phyloP scores from a whole-genome alignment of 148 eudicot species.

The Camellia japonica region DNA sequence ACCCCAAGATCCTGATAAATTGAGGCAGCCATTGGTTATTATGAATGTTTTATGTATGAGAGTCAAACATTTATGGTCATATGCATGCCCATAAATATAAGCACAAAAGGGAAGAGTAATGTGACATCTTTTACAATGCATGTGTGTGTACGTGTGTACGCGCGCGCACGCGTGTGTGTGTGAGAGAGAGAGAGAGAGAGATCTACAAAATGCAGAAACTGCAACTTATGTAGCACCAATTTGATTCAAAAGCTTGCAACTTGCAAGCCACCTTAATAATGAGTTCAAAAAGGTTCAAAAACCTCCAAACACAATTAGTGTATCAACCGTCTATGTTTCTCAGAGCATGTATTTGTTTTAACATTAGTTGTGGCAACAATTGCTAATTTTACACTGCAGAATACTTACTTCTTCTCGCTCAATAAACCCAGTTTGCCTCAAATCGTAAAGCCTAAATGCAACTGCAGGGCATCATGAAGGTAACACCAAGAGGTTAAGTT shows the following conservation, averaged over 20 bases:
- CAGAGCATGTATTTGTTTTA: neutral
- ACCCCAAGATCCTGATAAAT: neutral
- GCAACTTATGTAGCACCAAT: neutral
- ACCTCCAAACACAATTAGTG: neutral
- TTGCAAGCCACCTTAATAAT: neutral
- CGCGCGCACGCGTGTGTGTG: no score
- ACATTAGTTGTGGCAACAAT: neutral
- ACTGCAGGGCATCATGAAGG: conserved; percentile 46
- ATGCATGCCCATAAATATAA: neutral
- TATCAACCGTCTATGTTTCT: neutral
- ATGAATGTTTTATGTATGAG: no score
- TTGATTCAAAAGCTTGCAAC: neutral
- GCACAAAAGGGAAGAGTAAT: neutral
- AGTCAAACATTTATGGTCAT: conserved; percentile 1
- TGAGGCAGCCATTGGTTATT: neutral
- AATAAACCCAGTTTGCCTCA: conserved; percentile 89
- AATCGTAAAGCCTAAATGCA: conserved; percentile 87
- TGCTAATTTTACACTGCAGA: neutral
- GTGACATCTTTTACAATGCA: neutral
- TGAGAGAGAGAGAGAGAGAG: neutral
- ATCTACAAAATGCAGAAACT: neutral
- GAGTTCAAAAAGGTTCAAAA: neutral
- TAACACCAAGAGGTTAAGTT: neutral
- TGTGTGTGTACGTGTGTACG: neutral
- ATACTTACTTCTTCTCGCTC: conserved; percentile 96